These are phyloP conservation scores for Phytophthora sp. DNA, from an alignment of 352 stramenopile species.

Conservation along the genomic window DNA sequence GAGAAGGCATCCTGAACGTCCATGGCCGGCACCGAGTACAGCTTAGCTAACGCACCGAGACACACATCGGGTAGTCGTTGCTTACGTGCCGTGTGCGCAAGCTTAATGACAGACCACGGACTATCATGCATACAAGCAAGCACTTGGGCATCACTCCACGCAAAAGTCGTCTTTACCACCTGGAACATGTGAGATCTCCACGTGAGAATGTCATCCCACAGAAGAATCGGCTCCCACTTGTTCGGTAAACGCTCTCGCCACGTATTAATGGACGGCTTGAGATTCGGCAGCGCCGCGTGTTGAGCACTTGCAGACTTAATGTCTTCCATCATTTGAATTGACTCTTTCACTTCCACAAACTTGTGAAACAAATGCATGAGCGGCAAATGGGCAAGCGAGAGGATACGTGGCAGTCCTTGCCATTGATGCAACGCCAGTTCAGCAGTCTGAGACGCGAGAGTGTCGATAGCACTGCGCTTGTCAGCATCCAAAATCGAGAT, in stretches of 20 bases:
- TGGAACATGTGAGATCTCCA: constrained; percentile 95
- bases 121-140: constrained; percentile 92
- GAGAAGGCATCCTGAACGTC: constrained; percentile 93
- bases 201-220: constrained; percentile 94
- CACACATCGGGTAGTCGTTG: constrained; percentile 90
- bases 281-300: constrained; percentile 84
- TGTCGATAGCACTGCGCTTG: constrained; percentile 74
- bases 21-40: constrained; percentile 91
- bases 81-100: constrained; percentile 91
- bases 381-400: constrained; percentile 78
- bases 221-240: constrained; percentile 92
- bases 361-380: constrained; percentile 91
- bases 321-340: constrained; percentile 91
- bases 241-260: constrained; percentile 94
- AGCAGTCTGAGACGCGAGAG: constrained; percentile 68
- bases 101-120: constrained; percentile 92
- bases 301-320: constrained; percentile 84
- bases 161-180: constrained; percentile 89
- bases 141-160: constrained; percentile 88
- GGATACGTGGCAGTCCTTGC: constrained; percentile 85
- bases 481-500: constrained; percentile 88
- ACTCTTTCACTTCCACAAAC: constrained; percentile 94
- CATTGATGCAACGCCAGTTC: constrained; percentile 89
- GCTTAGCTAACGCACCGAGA: constrained; percentile 82
- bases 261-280: constrained; percentile 92